Conservation (phyloP, 1,284 basidiomycete genomes). For the Pholiota adiposa region DNA sequence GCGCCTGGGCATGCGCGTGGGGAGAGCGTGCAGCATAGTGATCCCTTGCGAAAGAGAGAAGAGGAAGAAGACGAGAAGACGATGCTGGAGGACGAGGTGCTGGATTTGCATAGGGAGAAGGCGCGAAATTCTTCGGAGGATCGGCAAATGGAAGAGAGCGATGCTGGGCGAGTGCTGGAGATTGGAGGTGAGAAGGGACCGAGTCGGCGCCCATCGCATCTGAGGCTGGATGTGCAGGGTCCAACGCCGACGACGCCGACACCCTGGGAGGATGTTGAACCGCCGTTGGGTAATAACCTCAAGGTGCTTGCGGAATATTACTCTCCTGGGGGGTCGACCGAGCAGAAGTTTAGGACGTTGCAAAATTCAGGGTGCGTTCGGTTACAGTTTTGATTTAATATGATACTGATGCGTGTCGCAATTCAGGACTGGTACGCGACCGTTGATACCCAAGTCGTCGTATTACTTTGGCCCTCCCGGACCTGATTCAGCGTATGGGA, state of each 20-base stretch:
- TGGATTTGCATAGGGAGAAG: constrained; percentile 29
- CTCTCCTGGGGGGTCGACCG: constrained; percentile 34
- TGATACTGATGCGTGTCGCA: background rate
- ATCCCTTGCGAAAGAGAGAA: constrained; percentile 12
- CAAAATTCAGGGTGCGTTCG: constrained; percentile 35
- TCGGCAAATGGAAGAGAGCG: constrained; percentile 9
- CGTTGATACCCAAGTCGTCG: constrained; percentile 71
- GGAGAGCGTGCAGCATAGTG: constrained; percentile 4
- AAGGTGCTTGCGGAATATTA: constrained; percentile 40
- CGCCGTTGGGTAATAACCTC: constrained; percentile 43
- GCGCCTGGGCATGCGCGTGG: background rate
- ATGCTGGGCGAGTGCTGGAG: background rate
- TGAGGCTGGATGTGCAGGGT: constrained; percentile 38
- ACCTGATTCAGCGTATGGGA: constrained; percentile 74
- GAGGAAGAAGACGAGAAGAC: constrained; percentile 16
- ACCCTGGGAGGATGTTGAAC: constrained; percentile 63
- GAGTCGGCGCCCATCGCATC: constrained; percentile 33
- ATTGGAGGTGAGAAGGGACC: constrained; percentile 4
- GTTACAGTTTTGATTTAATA: constrained; percentile 5
- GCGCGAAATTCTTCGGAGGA: constrained; percentile 26
- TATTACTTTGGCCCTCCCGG: constrained; percentile 85
- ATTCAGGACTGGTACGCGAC: constrained; percentile 42
- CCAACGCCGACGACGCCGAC: constrained; percentile 52
- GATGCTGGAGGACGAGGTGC: constrained; percentile 23
- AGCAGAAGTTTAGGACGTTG: constrained; percentile 37